Evolutionary conservation across 805 yeast species (phyloP).

Genomic region (Kregervanrija fluxuum): DNA sequence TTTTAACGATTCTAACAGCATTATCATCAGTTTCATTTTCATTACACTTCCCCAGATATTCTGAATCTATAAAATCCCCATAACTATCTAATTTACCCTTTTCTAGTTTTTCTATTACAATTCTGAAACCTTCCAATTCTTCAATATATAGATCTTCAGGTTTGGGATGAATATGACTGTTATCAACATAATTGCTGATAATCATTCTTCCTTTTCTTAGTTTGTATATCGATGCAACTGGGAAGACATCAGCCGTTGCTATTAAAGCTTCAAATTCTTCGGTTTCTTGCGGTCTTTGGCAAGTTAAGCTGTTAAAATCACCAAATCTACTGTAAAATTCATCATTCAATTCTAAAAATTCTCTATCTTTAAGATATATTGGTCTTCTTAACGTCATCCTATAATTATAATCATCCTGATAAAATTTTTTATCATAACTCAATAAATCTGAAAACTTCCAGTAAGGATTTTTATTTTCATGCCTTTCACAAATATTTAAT

Average conservation of each 20-base stretch:
- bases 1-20: conserved; percentile 16
- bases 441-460: conserved; percentile 31
- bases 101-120: conserved; percentile 39
- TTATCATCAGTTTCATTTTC: conserved; percentile 2
- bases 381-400: conserved; percentile 38
- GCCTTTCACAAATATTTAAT: conserved; percentile 11
- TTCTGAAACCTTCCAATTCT: conserved; percentile 33
- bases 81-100: conserved; percentile 33
- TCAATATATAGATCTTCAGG: conserved; percentile 33
- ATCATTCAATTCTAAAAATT: conserved; percentile 22
- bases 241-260: conserved; percentile 1
- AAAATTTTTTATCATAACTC: conserved; percentile 30
- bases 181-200: too few species aligned
- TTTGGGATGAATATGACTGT: too few species aligned
- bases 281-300: conserved; percentile 3
- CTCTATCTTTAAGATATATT: conserved; percentile 17
- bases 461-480: not conserved
- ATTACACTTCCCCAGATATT: conserved; percentile 5
- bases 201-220: not conserved
- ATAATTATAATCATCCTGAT: conserved; percentile 37
- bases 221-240: conserved; percentile 2
- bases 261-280: conserved; percentile 10
- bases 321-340: conserved; percentile 28
- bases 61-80: conserved; percentile 28
- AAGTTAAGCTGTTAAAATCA: conserved; percentile 3